Base-by-base conservation (phyloP, 345 rosid species). In the Dipteronia dyeriana region DNA sequence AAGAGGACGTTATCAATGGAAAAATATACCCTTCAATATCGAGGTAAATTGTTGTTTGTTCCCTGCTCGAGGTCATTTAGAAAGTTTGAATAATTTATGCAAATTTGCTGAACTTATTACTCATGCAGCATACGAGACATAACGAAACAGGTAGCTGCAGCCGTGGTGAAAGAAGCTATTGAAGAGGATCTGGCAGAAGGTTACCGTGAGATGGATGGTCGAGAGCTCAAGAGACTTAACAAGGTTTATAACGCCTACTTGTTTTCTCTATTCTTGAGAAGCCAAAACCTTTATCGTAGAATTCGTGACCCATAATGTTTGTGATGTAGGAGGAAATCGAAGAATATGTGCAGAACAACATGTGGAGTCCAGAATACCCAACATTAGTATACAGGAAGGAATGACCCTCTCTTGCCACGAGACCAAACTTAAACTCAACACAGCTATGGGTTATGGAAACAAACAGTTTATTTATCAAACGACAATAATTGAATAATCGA, bases 351-450 rank as follows among this genome's bases (percentile, higher is more conserved):
- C 77, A 86, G 82, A 87, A 83, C 78, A 94, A 87, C 90, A 92
- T 94, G 99, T 94, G 99, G 98, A 86, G 77, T 80, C 98, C 99
- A 17, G 91, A 89, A 66, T 96, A 96, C 77, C 94, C 99, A 31
- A 88, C 88, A 5, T 68, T 94, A 82, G 98, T 92, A 38, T 94
- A 81, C 82, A 90, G 69, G 80, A 76, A 83, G 56, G 92, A 83
- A 69, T 92, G 84, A 75, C 0, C 12, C 49, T 29, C 8, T 11
- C 2, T n/a, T 59, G 26, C 61, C 61, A 5, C 1, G 9, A 41
- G 7, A 41, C 45, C 45, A 41, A 41, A 41, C 9, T 2, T 43
- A 5, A 39, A 39, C 45, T 31, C 45, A 41, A 41, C 45, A 41
- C 45, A 41, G 45, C 11, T 34, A 34, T 34, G 38, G 38, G 38